Percentiles rank a stretch among this genome's conserved stretches.
Conservation (phyloP, 192 early-diverging fungal species). For the Coemansia sp. region DNA sequence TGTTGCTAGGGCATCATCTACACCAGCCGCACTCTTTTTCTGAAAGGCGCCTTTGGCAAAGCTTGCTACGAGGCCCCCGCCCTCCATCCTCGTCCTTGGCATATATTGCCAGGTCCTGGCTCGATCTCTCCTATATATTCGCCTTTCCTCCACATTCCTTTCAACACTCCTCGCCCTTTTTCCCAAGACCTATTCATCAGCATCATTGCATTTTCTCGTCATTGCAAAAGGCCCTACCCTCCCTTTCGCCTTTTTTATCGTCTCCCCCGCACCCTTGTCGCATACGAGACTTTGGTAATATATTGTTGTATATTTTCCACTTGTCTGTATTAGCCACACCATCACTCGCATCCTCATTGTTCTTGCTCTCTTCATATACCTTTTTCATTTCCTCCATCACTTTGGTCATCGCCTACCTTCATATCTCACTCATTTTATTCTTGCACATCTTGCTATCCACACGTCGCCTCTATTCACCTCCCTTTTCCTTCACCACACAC, state of each 20-base stretch:
- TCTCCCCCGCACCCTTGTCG: not conserved
- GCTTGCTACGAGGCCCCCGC: no score
- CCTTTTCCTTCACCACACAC: constrained; percentile 1
- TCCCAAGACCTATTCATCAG: not conserved
- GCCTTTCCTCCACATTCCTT: not conserved
- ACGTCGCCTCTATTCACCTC: not conserved
- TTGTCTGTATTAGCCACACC: not conserved
- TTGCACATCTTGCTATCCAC: no score
- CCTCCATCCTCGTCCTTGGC: not conserved
- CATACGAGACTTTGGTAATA: constrained; percentile 1
- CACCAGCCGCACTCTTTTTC: not conserved
- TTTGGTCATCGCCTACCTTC: not conserved
- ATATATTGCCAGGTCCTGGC: not conserved
- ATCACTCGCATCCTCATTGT: not conserved
- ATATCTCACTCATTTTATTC: no score
- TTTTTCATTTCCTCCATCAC: not conserved
- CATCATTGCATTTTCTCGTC: constrained; percentile 1
- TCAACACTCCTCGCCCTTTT: not conserved
- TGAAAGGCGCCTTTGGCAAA: not conserved
- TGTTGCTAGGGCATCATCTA: no score
- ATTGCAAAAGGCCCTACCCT: constrained; percentile 6
- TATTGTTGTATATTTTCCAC: not conserved
- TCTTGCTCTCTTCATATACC: not conserved
- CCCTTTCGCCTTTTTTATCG: not conserved
- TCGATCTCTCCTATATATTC: not conserved